Evolutionary conservation across 2,329 filamentous ascomycete genomes (phyloP).

Genomic region (Ophiostoma fasciatum): DNA sequence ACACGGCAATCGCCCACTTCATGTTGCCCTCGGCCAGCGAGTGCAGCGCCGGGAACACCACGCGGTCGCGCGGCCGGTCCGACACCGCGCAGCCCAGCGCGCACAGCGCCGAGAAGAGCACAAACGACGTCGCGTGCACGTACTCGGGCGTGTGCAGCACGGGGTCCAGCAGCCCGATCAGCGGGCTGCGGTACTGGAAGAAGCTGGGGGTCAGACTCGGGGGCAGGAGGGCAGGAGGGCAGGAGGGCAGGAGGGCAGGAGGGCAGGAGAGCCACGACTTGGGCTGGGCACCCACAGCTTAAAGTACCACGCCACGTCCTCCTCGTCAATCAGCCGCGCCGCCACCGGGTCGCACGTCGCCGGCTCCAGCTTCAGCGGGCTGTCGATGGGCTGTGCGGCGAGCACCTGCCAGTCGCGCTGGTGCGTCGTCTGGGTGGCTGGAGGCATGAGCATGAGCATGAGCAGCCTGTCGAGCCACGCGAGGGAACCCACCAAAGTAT

Average conservation of each 20-base stretch:
- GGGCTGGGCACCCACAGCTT: too few species aligned
- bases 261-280: background rate
- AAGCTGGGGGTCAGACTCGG: constrained; percentile 11
- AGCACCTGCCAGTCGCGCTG: constrained; percentile 15
- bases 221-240: too few species aligned
- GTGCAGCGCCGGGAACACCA: constrained; percentile 12
- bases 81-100: constrained; percentile 16
- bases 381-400: constrained; percentile 11
- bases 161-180: constrained; percentile 14
- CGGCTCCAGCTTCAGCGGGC: constrained; percentile 13
- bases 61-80: constrained; percentile 12
- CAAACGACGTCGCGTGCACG: constrained; percentile 14
- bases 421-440: constrained; percentile 9
- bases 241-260: background rate
- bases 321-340: constrained; percentile 12
- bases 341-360: constrained; percentile 13
- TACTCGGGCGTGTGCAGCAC: constrained; percentile 14
- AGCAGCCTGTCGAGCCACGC: too few species aligned
- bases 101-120: constrained; percentile 15
- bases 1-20: constrained; percentile 15
- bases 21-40: constrained; percentile 15
- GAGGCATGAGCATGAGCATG: too few species aligned
- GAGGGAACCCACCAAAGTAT: constrained; percentile 11
- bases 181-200: constrained; percentile 14
- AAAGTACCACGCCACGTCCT: constrained; percentile 12